Evolutionary conservation across 2,329 filamentous ascomycete genomes (phyloP).

Genomic region (Diaporthe eres): DNA sequence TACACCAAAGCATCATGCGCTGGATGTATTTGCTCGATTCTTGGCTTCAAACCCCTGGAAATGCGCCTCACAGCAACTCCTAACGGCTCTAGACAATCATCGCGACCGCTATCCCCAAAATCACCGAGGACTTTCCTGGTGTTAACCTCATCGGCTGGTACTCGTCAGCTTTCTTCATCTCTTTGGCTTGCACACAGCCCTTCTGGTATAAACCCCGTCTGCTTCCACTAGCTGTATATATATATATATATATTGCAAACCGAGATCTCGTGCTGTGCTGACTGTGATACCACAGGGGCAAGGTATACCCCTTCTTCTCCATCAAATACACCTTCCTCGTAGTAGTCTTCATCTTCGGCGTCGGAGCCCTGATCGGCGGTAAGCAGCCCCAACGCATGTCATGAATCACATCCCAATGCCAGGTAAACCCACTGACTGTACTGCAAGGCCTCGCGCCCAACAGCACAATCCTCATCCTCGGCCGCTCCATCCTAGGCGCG

Average conservation of each 20-base stretch:
- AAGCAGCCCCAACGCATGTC: neutral
- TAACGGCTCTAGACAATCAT: conserved; percentile 7
- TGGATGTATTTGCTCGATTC: too few relatives aligned
- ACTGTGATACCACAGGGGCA: conserved; percentile 37
- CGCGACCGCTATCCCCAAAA: conserved; percentile 17
- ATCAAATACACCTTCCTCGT: conserved; percentile 44
- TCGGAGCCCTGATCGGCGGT: conserved; percentile 59
- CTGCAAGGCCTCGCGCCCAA: conserved; percentile 48
- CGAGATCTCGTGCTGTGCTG: neutral
- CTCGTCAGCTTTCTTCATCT: conserved; percentile 22
- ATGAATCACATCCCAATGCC: too few relatives aligned
- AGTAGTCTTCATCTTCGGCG: conserved; percentile 56
- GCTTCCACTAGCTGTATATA: too few relatives aligned
- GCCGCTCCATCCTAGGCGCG: conserved; percentile 56
- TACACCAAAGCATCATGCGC: rapidly evolving
- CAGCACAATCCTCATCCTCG: conserved; percentile 47
- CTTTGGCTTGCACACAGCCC: neutral
- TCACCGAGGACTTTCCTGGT: conserved; percentile 6
- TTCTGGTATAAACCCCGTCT: neutral
- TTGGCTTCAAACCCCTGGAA: rapidly evolving
- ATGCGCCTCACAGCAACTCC: neutral
- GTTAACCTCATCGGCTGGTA: conserved; percentile 15
- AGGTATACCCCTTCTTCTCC: conserved; percentile 52
- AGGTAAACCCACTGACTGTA: neutral
- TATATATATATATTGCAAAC: too few relatives aligned